Evolutionary conservation across 2,329 filamentous ascomycete genomes (phyloP), one percentile per base, ranked within the genome.

Genomic region (Blastomyces gilchristii): DNA sequence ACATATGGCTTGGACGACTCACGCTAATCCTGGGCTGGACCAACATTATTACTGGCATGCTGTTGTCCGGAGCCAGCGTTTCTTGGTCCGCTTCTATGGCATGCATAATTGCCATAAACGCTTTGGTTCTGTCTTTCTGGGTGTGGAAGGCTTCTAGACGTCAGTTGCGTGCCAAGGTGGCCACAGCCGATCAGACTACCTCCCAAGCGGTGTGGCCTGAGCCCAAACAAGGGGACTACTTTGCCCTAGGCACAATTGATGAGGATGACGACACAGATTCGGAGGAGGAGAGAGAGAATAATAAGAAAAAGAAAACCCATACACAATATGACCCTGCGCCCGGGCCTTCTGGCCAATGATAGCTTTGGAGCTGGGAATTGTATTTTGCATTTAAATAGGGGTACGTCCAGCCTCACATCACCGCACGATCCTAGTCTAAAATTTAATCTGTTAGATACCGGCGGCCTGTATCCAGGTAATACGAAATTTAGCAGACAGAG

Each of bases 21-120:
- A 58, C 56, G 6, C 25, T 58, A 9, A 11, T 58, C 37, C 39
- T 58, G 28, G 56, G 56, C 4, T 58, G 56, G 56, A 43, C 34
- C 34, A 58, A 58, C 18, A 58, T 58, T 45, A 58, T 58, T 22
- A 58, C 56, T 6, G 56, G 56, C 5, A 58, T 58, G 56, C 18
- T 58, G n/a, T 2, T 58, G 22, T 58, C 56, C 22, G 37, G 56
- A 28, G 14, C 34, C n/a, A 58, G 56, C 14, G n/a, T 43, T 39
- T 25, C 56, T 18, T 58, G 56, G 56, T 45, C n/a, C 9, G 56
- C 56, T 58, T 58, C 56, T 16, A 43, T 58, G 56, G 56, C 56
- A 41, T 5, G 56, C 7, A 22, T 58, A 25, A 45, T 58, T 16
- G 37, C 34, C 37, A 22, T 58, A 25, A 58, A 58, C 43, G 56